Evolutionary conservation across 1,284 basidiomycete species (phyloP).

Genomic region (Inonotus hispidus): DNA sequence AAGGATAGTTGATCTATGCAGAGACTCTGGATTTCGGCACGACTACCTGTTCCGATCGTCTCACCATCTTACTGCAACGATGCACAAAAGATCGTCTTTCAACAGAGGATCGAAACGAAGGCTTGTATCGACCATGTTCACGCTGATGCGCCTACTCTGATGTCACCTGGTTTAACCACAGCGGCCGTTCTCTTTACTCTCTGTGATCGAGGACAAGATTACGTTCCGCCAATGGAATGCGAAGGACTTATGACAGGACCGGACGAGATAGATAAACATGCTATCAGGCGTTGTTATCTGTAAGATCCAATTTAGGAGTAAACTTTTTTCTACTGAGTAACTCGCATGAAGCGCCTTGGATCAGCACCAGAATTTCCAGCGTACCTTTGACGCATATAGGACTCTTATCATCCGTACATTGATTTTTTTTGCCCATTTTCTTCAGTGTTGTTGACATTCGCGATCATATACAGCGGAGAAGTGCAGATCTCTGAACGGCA

Average conservation of each 20-base stretch:
- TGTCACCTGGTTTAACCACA: not conserved
- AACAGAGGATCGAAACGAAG: constrained; percentile 9
- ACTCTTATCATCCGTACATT: constrained; percentile 9
- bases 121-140: not conserved
- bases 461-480: constrained; percentile 1
- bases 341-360: constrained; percentile 7
- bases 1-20: not conserved
- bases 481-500: constrained; percentile 11
- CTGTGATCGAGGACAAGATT: constrained; percentile 7
- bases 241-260: not conserved
- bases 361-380: constrained; percentile 14
- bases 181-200: constrained; percentile 9
- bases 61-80: constrained; percentile 3
- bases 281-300: constrained; percentile 4
- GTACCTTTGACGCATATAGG: constrained; percentile 9
- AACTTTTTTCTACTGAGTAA: not conserved
- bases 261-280: not conserved
- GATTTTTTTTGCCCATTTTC: not conserved
- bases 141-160: not conserved
- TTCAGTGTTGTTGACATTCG: not conserved
- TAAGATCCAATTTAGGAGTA: not conserved
- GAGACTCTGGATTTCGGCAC: not conserved
- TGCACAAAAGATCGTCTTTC: constrained; percentile 5
- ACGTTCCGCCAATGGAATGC: constrained; percentile 14
- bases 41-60: not conserved